phyloP scores from a whole-genome alignment of 2,329 filamentous ascomycete species.

The Elsinoe necatrix region DNA sequence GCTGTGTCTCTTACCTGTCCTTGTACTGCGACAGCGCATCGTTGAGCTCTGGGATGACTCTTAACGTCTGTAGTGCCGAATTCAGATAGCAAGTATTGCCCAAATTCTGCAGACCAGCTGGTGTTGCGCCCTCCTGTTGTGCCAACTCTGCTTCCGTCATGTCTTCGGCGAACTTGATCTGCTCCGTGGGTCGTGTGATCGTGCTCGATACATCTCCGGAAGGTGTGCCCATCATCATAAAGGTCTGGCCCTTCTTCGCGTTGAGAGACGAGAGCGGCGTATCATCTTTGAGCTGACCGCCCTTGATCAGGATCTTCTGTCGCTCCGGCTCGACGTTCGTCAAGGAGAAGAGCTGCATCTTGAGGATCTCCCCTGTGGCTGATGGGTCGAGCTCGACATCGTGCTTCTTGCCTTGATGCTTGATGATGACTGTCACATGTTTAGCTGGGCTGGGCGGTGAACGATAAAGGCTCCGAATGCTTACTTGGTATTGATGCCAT shows the following conservation, averaged over 20 bases:
- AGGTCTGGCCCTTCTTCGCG: constrained; percentile 74
- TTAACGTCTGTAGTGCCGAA: constrained; percentile 86
- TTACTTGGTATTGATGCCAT: constrained; percentile 27
- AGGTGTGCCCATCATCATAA: constrained; percentile 96
- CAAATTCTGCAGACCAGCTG: constrained; percentile 80
- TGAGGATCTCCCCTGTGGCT: constrained; percentile 84
- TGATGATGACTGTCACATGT: constrained; percentile 63
- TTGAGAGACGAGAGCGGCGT: constrained; percentile 74
- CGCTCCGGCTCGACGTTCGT: constrained; percentile 93
- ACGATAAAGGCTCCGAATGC: background rate
- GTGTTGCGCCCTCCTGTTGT: constrained; percentile 70
- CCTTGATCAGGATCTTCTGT: constrained; percentile 93
- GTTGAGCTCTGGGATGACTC: constrained; percentile 84
- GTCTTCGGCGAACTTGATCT: constrained; percentile 85
- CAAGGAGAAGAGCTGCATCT: constrained; percentile 88
- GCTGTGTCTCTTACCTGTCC: constrained; percentile 28
- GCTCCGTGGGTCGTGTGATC: constrained; percentile 64
- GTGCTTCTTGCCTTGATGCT: constrained; percentile 92
- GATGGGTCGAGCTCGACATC: constrained; percentile 82
- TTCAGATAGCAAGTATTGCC: constrained; percentile 99
- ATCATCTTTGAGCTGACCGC: constrained; percentile 91
- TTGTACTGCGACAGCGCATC: constrained; percentile 61
- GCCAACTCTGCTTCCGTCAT: constrained; percentile 94
- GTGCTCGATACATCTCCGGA: constrained; percentile 54
- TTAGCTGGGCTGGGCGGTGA: constrained; percentile 10